A percentile compares a stretch with the other conserved stretches of the same genome.
These are phyloP conservation scores for Colletotrichum destructivum DNA, from an alignment of 2,329 filamentous ascomycete genomes.

Conservation along the genomic window DNA sequence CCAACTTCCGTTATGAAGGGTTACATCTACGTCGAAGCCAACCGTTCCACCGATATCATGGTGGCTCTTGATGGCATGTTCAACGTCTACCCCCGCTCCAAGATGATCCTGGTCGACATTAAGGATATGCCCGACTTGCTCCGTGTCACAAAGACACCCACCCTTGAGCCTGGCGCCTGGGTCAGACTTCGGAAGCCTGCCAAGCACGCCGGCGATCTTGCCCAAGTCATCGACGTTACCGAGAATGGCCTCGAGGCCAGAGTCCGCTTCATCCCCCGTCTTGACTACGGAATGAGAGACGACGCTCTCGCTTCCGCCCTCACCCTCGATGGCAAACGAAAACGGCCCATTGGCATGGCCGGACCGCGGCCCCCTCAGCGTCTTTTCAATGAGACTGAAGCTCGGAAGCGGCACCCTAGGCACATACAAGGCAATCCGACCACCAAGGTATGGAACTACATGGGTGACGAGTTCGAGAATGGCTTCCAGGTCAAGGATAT, in stretches of 20 bases:
- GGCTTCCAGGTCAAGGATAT: constrained; percentile 96
- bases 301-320: constrained; percentile 68
- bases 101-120: constrained; percentile 90
- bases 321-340: constrained; percentile 80
- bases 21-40: constrained; percentile 95
- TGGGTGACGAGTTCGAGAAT: constrained; percentile 90
- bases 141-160: constrained; percentile 87
- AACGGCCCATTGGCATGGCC: constrained; percentile 73
- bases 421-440: constrained; percentile 77
- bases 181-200: constrained; percentile 86
- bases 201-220: constrained; percentile 90
- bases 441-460: constrained; percentile 86
- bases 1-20: constrained; percentile 88
- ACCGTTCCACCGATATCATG: constrained; percentile 87
- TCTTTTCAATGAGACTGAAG: constrained; percentile 93
- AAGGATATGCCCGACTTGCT: constrained; percentile 99
- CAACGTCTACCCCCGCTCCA: constrained; percentile 90
- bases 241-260: constrained; percentile 92
- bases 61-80: constrained; percentile 86
- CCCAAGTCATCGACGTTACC: constrained; percentile 92
- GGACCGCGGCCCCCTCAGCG: constrained; percentile 86
- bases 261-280: constrained; percentile 88
- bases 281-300: constrained; percentile 93
- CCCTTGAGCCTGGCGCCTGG: constrained; percentile 89
- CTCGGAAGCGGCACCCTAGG: constrained; percentile 85